These are phyloP conservation scores for Trichoderma gamsii DNA, from an alignment of 495 filamentous ascomycete genomes.

Conservation along the genomic window DNA sequence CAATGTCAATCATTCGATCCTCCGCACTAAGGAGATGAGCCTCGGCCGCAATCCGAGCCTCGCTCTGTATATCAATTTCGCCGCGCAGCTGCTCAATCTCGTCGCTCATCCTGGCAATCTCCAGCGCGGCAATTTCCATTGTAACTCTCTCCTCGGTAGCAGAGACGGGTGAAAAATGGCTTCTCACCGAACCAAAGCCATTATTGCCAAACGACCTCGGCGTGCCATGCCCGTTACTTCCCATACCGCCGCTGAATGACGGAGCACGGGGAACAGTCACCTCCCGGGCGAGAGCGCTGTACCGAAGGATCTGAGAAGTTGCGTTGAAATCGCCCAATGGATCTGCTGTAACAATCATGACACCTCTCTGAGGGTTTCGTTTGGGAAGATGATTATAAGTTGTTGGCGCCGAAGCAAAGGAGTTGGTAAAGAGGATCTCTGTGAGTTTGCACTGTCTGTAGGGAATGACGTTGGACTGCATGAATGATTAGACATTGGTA, in stretches of 20 bases:
- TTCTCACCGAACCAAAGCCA: slow-evolving; percentile 31
- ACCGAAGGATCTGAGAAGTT: slow-evolving; percentile 91
- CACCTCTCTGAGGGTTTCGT: slow-evolving; percentile 68
- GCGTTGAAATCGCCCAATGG: slow-evolving; percentile 93
- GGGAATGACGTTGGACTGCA: slow-evolving; percentile 69
- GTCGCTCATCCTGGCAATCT: slow-evolving; percentile 67
- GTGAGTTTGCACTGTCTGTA: slow-evolving; percentile 97
- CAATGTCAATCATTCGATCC: slow-evolving; percentile 63
- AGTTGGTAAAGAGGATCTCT: slow-evolving; percentile 93
- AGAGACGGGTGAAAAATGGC: slow-evolving; percentile 35
- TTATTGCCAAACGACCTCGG: slow-evolving; percentile 35
- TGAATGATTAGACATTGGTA: slow-evolving; percentile 21
- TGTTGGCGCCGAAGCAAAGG: slow-evolving; percentile 63
- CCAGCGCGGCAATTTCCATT: slow-evolving; percentile 65
- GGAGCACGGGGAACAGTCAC: slow-evolving; percentile 87
- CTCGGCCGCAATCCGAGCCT: slow-evolving; percentile 53
- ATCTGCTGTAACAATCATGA: slow-evolving; percentile 97
- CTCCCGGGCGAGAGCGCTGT: slow-evolving; percentile 88
- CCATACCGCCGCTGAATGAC: slow-evolving; percentile 53
- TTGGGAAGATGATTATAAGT: slow-evolving; percentile 32
- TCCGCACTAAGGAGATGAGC: slow-evolving; percentile 55
- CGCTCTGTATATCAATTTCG: slow-evolving; percentile 51
- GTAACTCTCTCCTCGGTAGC: slow-evolving; percentile 57
- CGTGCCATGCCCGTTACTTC: slow-evolving; percentile 28
- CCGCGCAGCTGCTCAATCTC: slow-evolving; percentile 67